A percentile compares a stretch with the other conserved stretches of the same genome.
phyloP scores from a whole-genome alignment of 2,329 filamentous ascomycete species.

The Myriosclerotinia duriaeana region DNA sequence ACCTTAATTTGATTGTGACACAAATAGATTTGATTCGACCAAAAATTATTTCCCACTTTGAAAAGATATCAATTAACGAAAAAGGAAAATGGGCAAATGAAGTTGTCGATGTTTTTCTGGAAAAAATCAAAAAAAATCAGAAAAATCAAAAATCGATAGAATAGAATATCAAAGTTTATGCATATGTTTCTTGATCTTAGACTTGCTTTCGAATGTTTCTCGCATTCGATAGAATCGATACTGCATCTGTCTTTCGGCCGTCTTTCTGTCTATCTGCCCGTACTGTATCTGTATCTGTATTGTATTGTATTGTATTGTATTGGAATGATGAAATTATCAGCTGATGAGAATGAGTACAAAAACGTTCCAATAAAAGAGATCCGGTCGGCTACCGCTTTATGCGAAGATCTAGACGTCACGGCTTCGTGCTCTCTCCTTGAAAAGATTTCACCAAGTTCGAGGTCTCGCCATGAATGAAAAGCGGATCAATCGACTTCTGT shows the following conservation, averaged over 20 bases:
- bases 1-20: slow-evolving; percentile 9
- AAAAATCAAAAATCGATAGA: neutral
- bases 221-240: slow-evolving; percentile 4
- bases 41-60: neutral
- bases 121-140: no score
- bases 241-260: neutral
- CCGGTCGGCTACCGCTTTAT: slow-evolving; percentile 24
- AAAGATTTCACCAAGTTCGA: neutral
- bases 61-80: neutral
- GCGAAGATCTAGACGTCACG: slow-evolving; percentile 19
- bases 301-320: no score
- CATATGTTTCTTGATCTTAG: neutral
- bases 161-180: neutral
- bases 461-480: slow-evolving; percentile 16
- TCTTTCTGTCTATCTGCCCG: no score
- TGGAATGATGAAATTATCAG: slow-evolving; percentile 15
- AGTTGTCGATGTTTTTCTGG: slow-evolving; percentile 2
- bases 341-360: slow-evolving; percentile 15
- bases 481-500: slow-evolving; percentile 23
- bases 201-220: neutral
- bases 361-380: slow-evolving; percentile 1
- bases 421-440: slow-evolving; percentile 12
- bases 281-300: no score
- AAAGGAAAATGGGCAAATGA: slow-evolving; percentile 5
- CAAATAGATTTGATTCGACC: slow-evolving; percentile 7